Base-by-base conservation (phyloP, 495 filamentous ascomycete species). In the Massariosphaeria phaeospora region DNA sequence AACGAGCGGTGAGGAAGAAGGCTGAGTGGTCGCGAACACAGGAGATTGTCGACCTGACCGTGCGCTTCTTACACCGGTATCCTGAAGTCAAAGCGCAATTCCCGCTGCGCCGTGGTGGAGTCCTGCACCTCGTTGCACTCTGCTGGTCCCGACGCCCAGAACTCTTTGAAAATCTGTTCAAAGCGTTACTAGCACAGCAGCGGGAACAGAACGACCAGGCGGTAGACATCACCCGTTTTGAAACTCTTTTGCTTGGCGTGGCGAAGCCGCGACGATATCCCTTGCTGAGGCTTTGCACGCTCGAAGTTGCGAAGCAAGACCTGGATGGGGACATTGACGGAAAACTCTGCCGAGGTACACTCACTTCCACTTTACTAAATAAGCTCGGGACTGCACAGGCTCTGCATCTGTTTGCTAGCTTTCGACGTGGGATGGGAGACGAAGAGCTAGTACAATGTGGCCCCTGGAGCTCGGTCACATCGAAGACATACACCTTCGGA, bases 291-390 rank as follows among this genome's bases (percentile, higher is more conserved):
- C 39, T 50, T 40, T 55, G 50, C 24, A 44, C 46, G 38, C 27
- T 42, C 27, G 15, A 4, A 17, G 15, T 33, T 15, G 9, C n/a
- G 1, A 20, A 21, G 1, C 29, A 18, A 11, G 53, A 62, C 20
- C 42, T 62, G 2, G 38, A 62, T 15, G 18, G 55, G 49, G 41
- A 66, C 34, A 52, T 62, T 52, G 43, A 68, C 54, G 48, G 67
- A 48, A 38, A 67, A 57, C 13, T 57, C 43, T 23, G 58, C 62
- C 11, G 36, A 3, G 30, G 39, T 10, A 15, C 3, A 9, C 8
- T 33, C 11, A 21, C 20, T 12, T 31, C 33, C n/a, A 17, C 1
- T 13, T 13, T 49, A 11, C 40, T 52, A 35, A 11, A 35, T 7
- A 7, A 10, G 1, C 9, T 62, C 13, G 41, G 48, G 10, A 21